Conservation (phyloP, 2,329 filamentous ascomycete genomes). For the Amesomyces nigricolor region DNA sequence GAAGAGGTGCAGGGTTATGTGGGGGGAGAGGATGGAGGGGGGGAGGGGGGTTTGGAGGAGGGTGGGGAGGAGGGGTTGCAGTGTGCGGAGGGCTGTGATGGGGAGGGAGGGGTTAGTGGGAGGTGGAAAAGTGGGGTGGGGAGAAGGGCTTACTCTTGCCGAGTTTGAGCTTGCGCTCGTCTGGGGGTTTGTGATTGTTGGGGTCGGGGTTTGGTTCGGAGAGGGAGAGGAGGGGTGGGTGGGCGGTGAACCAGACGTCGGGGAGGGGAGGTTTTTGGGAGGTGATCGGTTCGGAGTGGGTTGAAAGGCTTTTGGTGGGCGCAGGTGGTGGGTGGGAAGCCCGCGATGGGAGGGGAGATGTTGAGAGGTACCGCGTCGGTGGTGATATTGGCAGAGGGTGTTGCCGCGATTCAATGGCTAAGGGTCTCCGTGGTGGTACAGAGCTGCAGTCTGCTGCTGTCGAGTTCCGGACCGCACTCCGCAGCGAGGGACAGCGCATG, state of each 20-base stretch:
- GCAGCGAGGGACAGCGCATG: slow-evolving; percentile 6
- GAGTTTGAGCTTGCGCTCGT: slow-evolving; percentile 56
- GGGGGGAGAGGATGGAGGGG: slow-evolving; percentile 69
- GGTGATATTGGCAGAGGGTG: not conserved
- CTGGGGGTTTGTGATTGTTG: slow-evolving; percentile 34
- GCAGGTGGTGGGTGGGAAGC: slow-evolving; percentile 17
- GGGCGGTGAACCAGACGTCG: slow-evolving; percentile 42
- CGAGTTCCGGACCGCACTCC: not conserved
- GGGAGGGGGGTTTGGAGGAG: slow-evolving; percentile 63
- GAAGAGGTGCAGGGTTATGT: slow-evolving; percentile 66
- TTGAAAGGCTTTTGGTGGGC: not conserved
- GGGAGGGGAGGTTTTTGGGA: slow-evolving; percentile 28
- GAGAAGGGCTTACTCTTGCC: slow-evolving; percentile 49
- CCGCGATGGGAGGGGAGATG: slow-evolving; percentile 9
- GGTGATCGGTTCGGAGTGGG: slow-evolving; percentile 13
- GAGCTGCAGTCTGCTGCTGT: not conserved
- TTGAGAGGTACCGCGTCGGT: not conserved
- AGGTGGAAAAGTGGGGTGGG: not conserved
- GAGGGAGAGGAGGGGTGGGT: slow-evolving; percentile 20
- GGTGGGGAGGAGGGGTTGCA: slow-evolving; percentile 62
- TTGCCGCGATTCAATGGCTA: not conserved
- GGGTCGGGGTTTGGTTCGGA: slow-evolving; percentile 26
- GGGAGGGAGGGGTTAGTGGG: not conserved
- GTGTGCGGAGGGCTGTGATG: slow-evolving; percentile 52
- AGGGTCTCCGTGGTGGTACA: not conserved